These are phyloP conservation scores for Neonectria neomacrospora DNA, from an alignment of 2,329 filamentous ascomycete species.

Conservation along the genomic window DNA sequence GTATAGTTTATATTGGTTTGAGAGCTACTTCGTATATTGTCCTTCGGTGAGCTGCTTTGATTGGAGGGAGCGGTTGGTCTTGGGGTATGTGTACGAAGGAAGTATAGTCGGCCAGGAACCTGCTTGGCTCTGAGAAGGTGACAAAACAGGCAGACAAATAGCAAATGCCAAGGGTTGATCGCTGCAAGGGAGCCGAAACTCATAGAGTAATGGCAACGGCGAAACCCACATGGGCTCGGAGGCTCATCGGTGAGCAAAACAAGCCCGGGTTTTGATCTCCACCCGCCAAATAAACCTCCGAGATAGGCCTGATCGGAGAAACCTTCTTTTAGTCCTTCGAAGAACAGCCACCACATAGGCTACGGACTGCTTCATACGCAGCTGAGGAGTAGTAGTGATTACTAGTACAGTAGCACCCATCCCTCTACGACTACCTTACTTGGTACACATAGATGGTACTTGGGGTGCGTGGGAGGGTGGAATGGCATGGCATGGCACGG, in stretches of 20 bases:
- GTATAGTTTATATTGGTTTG: slow-evolving; percentile 17
- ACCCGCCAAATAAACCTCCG: slow-evolving; percentile 23
- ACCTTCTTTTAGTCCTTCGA: slow-evolving; percentile 9
- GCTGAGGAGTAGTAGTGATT: not conserved
- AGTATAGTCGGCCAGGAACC: slow-evolving; percentile 12
- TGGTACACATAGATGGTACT: not conserved
- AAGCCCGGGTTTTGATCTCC: slow-evolving; percentile 12
- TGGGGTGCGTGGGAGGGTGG: not conserved
- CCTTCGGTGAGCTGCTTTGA: slow-evolving; percentile 3
- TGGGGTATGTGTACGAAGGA: slow-evolving; percentile 17
- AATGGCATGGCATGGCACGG: not conserved
- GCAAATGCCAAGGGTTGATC: slow-evolving; percentile 6
- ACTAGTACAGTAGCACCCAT: not conserved
- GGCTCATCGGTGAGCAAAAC: slow-evolving; percentile 43
- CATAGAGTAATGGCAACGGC: slow-evolving; percentile 24
- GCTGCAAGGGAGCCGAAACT: slow-evolving; percentile 10
- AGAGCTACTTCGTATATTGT: not conserved
- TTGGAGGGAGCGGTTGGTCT: slow-evolving; percentile 15
- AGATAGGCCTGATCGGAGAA: slow-evolving; percentile 25
- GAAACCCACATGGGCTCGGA: slow-evolving; percentile 43
- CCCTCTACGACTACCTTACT: not conserved
- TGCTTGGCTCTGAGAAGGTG: slow-evolving; percentile 9
- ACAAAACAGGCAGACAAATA: slow-evolving; percentile 26
- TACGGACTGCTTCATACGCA: not conserved
- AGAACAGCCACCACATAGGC: too few relatives aligned